Evolutionary conservation across 768 basidiomycete genomes (phyloP).

Genomic region (Boletales sp.): DNA sequence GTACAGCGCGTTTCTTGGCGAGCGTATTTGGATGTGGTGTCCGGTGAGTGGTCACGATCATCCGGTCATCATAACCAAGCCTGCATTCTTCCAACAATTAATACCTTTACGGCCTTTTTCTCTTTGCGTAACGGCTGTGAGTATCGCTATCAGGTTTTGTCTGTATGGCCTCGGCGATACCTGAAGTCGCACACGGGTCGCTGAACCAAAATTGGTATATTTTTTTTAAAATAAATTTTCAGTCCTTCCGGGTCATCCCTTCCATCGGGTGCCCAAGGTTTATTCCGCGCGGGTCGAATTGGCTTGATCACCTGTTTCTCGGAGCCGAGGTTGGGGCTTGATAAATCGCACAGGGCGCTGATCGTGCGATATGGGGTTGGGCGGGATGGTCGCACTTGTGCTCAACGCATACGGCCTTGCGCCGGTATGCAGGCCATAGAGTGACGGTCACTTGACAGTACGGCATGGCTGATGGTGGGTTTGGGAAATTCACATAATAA

Average conservation of each 20-base stretch:
- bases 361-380: not conserved
- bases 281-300: conserved; percentile 1
- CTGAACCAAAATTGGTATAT: conserved; percentile 6
- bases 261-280: not conserved
- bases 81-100: not conserved
- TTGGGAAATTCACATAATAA: too few species aligned
- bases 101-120: conserved; percentile 1
- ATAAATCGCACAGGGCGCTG: not conserved
- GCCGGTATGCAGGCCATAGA: conserved; percentile 5
- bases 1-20: conserved; percentile 10
- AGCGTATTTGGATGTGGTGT: not conserved
- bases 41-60: not conserved
- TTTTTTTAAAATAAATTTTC: conserved; percentile 3
- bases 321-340: conserved; percentile 7
- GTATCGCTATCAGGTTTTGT: not conserved
- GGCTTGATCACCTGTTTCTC: not conserved
- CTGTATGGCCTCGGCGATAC: conserved; percentile 16
- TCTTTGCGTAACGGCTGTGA: conserved; percentile 5
- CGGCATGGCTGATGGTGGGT: not conserved
- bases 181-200: not conserved
- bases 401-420: not conserved
- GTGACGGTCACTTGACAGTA: conserved; percentile 3
- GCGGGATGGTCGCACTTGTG: not conserved
- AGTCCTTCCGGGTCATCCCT: not conserved
- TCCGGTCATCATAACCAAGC: not conserved